These are phyloP conservation scores for Borovskyia barvae DNA, from an alignment of 208 protist genomes.

Conservation along the genomic window DNA sequence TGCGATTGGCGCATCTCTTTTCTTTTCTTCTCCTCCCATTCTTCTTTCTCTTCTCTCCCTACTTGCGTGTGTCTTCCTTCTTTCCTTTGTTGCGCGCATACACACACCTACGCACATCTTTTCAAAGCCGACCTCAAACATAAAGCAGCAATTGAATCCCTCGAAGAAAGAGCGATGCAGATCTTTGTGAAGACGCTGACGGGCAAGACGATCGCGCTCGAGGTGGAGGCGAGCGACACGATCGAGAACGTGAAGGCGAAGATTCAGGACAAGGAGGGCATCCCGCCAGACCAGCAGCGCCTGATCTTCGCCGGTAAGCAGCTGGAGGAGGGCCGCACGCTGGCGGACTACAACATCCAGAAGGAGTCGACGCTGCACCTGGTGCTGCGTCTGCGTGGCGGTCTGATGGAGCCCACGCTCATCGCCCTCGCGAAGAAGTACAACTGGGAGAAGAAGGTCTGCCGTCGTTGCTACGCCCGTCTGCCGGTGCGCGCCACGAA, in stretches of 20 bases:
- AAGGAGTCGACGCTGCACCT: constrained; percentile 99
- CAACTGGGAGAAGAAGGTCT: constrained; percentile 99
- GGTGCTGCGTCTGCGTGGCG: constrained; percentile 94
- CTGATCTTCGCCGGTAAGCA: constrained; percentile 90
- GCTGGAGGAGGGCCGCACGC: constrained; percentile 97
- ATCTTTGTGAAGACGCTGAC: constrained; percentile 97
- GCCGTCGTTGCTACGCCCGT: constrained; percentile 92
- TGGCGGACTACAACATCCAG: constrained; percentile 99
- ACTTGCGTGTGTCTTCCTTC: no score
- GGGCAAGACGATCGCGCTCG: constrained; percentile 98
- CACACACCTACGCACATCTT: no score
- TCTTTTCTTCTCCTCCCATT: constrained; percentile 6
- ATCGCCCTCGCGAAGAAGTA: constrained; percentile 96
- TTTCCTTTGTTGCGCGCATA: no score
- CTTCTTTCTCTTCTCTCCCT: constrained; percentile 21
- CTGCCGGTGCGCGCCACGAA: constrained; percentile 97
- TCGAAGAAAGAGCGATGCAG: constrained; percentile 87
- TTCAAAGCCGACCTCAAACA: no score
- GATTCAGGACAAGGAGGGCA: constrained; percentile 99
- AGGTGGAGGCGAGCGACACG: constrained; percentile 96
- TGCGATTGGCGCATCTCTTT: not conserved
- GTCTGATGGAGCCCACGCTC: constrained; percentile 98
- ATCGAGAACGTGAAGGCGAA: constrained; percentile 98
- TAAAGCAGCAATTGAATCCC: no score
- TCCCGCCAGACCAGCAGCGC: constrained; percentile 56